Evolutionary conservation across 2,329 filamentous ascomycete species (phyloP).

Genomic region (Ascochyta pisi): DNA sequence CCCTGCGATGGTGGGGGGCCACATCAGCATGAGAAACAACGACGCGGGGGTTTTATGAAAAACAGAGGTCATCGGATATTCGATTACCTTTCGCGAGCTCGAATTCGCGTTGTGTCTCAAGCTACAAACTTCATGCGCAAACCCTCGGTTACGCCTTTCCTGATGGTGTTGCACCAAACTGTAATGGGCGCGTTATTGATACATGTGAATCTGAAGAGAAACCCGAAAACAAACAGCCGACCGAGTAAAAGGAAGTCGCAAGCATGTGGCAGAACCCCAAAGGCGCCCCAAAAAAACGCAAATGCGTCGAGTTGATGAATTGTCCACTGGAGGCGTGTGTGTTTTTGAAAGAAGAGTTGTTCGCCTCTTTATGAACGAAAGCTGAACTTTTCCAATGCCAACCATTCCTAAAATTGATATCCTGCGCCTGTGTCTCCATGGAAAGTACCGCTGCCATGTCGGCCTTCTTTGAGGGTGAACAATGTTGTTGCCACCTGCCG

Average conservation of each 20-base stretch:
- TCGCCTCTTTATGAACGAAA: neutral
- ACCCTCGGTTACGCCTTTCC: neutral
- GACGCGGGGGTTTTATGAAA: neutral
- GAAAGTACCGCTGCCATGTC: neutral
- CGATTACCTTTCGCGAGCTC: neutral
- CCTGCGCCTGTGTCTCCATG: neutral
- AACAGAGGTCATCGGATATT: neutral
- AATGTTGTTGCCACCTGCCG: neutral
- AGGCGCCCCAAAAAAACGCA: neutral
- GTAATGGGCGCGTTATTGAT: slow-evolving; percentile 19
- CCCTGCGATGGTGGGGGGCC: slow-evolving; percentile 15
- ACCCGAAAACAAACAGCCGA: slow-evolving; percentile 5
- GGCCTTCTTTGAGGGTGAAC: too few relatives aligned
- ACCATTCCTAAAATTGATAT: neutral
- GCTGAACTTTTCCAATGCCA: neutral
- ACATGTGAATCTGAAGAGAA: slow-evolving; percentile 19
- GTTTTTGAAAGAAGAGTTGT: neutral
- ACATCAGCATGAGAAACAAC: slow-evolving; percentile 1
- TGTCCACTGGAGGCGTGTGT: neutral
- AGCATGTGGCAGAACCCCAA: neutral
- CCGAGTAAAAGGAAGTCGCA: neutral
- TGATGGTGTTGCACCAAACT: neutral
- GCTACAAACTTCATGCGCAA: neutral
- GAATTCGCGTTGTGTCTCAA: neutral
- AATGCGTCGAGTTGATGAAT: neutral